Evolutionary conservation across 1,284 basidiomycete species (phyloP).

Genomic region (Tranzscheliella williamsii): DNA sequence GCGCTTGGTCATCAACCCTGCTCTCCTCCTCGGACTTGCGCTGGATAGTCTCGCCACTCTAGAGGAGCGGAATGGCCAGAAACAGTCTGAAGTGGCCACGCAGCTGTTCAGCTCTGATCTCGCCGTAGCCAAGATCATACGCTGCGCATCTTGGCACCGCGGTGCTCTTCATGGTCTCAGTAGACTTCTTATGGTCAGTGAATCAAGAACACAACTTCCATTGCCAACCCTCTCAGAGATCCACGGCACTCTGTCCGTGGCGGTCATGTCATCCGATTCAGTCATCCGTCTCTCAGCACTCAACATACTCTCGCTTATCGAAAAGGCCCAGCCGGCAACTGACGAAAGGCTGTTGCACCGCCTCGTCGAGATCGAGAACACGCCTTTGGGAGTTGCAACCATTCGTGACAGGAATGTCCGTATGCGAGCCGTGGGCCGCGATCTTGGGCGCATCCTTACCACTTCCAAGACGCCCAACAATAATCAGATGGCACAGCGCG

Average conservation of each 20-base stretch:
- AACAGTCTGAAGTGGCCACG: constrained; percentile 10
- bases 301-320: constrained; percentile 36
- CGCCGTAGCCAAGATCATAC: constrained; percentile 11
- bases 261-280: constrained; percentile 43
- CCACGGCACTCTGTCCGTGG: constrained; percentile 13
- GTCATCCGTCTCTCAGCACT: constrained; percentile 38
- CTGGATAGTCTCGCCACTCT: constrained; percentile 27
- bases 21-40: constrained; percentile 22
- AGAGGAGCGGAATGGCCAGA: constrained; percentile 15
- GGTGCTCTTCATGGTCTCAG: constrained; percentile 20
- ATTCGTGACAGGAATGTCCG: constrained; percentile 56
- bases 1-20: constrained; percentile 20
- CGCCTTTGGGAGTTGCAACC: constrained; percentile 37
- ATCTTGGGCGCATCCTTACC: constrained; percentile 28
- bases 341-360: constrained; percentile 11
- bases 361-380: constrained; percentile 49
- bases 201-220: constrained; percentile 10
- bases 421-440: constrained; percentile 48
- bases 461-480: constrained; percentile 20
- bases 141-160: constrained; percentile 35
- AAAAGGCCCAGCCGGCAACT: constrained; percentile 3
- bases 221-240: constrained; percentile 15
- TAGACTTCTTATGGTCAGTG: constrained; percentile 23
- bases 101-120: constrained; percentile 13
- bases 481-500: constrained; percentile 4